Conservation (phyloP, 257 asterid genomes). For the Echium plantagineum region DNA sequence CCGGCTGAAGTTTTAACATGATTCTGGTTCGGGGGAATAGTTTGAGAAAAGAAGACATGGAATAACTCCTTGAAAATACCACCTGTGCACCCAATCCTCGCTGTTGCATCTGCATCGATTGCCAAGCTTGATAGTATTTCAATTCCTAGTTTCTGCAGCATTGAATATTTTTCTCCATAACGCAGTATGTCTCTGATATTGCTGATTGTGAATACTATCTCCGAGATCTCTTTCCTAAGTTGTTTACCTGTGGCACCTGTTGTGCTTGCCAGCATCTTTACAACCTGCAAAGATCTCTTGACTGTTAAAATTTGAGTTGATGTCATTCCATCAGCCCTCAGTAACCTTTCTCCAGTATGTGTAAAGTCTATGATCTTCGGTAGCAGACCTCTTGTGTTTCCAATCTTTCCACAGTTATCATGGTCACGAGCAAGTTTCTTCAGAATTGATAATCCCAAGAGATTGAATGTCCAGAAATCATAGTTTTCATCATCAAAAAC, state of each 20-base stretch:
- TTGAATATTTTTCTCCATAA: conserved; percentile 60
- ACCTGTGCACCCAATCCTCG: conserved; percentile 73
- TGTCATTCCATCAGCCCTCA: conserved; percentile 41
- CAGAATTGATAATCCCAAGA: conserved; percentile 72
- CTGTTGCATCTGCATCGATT: conserved; percentile 71
- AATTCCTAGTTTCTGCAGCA: conserved; percentile 55
- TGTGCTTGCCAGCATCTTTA: conserved; percentile 67
- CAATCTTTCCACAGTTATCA: conserved; percentile 69
- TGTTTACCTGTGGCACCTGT: conserved; percentile 64
- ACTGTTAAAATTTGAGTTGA: conserved; percentile 55
- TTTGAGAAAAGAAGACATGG: conserved; percentile 45
- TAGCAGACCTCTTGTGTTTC: conserved; percentile 69
- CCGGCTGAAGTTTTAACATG: conserved; percentile 70
- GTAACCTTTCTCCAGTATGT: conserved; percentile 56
- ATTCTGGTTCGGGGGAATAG: conserved; percentile 14
- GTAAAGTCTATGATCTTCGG: conserved; percentile 69
- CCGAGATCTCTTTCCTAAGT: conserved; percentile 69
- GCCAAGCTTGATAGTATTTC: conserved; percentile 62
- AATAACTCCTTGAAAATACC: conserved; percentile 62
- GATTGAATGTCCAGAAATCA: conserved; percentile 67
- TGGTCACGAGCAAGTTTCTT: conserved; percentile 86
- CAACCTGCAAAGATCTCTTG: conserved; percentile 63
- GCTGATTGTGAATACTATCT: conserved; percentile 67
- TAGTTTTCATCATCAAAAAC: conserved; percentile 32
- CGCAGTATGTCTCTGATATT: conserved; percentile 57